Base-by-base conservation (phyloP, 2,329 filamentous ascomycete species). In the Beauveria bassiana region DNA sequence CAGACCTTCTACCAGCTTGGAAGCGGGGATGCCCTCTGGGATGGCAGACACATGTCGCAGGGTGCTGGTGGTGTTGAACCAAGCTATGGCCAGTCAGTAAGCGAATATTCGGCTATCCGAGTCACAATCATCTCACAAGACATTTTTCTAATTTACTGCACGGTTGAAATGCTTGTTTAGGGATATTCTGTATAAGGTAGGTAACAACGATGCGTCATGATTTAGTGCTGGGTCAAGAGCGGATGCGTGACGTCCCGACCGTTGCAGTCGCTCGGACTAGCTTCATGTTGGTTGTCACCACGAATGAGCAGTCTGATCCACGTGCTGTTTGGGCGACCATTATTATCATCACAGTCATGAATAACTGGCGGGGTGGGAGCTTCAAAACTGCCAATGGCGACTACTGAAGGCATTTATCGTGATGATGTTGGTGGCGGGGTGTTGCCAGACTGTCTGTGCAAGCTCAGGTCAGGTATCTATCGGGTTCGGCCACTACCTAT, bases 51-150 rank as follows among this genome's bases (percentile, higher is more conserved):
- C 67, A 70, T 83, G 79, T 57, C 69, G 66, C 20, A 83, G 61
- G 38, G 70, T 73, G 34, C 74, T 73, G 6, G 75, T 77, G 43
- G 75, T 75, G 64, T 71, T 78, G 67, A 84, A 73, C 73, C 82
- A 69, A 43, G 69, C 70, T 72, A 31, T 7, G 49, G 49, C 18
- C 14, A 51, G 40, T 28, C 3, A 34, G 22, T 8, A 5, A 16
- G 2, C 1, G 26, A 22, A 26, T n/a, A 22, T 38, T 38, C 34
- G 14, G 34, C 34, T 16, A 16, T 6, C 2, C 5, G 34, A 16
- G 34, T 38, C 34, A 10, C 22, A 1, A 20, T 31, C 0, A 20
- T 6, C 56, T 59, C 16, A 60, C 61, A 62, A 40, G 61, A 50
- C 59, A 61, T 61, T 31, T 31, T 42, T 61, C 46, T 1, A 24